A percentile compares a stretch with the other conserved stretches of the same genome.
Evolutionary conservation across 495 filamentous ascomycete genomes (phyloP).

Genomic region (Neurospora sp.): DNA sequence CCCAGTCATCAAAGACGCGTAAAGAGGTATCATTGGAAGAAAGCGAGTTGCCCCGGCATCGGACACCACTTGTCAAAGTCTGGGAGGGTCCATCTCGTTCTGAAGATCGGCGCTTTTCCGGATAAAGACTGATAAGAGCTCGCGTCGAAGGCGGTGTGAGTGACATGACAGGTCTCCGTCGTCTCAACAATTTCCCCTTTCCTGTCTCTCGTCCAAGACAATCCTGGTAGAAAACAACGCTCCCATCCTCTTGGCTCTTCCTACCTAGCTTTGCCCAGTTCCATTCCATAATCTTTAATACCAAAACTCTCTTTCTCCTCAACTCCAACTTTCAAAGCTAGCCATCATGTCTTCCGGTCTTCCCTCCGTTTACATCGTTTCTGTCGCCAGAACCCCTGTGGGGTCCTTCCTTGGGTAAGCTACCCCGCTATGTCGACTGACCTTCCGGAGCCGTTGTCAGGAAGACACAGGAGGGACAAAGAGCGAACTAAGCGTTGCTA

Average conservation of each 20-base stretch:
- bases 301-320: background rate
- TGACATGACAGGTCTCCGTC: background rate
- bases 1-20: background rate
- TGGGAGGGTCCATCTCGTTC: background rate
- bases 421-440: slow-evolving; percentile 9
- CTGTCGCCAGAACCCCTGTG: slow-evolving; percentile 78
- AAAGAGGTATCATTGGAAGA: background rate
- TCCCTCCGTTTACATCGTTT: slow-evolving; percentile 90
- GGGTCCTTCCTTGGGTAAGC: slow-evolving; percentile 82
- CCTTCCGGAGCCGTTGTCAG: slow-evolving; percentile 1
- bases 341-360: slow-evolving; percentile 23
- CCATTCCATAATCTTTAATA: background rate
- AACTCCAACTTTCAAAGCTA: background rate
- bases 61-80: background rate
- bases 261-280: background rate
- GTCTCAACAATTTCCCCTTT: background rate
- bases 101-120: background rate
- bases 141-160: background rate
- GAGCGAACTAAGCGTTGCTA: slow-evolving; percentile 7
- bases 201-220: background rate
- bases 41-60: background rate
- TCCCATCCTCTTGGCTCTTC: background rate
- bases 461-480: background rate
- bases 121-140: background rate
- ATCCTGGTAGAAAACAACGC: background rate